Conservation (phyloP, 441 rosid genomes). For the Brassica balearica region DNA sequence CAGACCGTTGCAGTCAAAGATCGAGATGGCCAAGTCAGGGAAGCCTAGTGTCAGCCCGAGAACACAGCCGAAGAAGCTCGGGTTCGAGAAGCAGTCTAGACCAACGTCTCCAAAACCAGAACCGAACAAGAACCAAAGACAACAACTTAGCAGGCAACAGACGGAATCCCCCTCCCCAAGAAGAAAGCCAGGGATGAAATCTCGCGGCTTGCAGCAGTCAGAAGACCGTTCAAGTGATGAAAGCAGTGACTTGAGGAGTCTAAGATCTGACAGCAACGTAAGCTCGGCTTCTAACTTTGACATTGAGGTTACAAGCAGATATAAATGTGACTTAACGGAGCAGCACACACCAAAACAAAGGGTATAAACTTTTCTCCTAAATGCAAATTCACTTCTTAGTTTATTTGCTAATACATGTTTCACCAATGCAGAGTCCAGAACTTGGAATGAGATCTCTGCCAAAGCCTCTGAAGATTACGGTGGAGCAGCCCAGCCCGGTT, state of each 20-base stretch:
- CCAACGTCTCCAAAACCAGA: slow-evolving; percentile 53
- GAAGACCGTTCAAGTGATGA: slow-evolving; percentile 59
- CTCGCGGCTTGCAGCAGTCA: slow-evolving; percentile 48
- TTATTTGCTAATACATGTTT: slow-evolving; percentile 25
- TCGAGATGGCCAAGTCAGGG: slow-evolving; percentile 47
- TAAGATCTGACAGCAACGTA: slow-evolving; percentile 64
- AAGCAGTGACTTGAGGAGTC: slow-evolving; percentile 58
- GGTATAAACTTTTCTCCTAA: slow-evolving; percentile 47
- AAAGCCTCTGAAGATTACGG: slow-evolving; percentile 53
- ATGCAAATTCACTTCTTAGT: slow-evolving; percentile 20
- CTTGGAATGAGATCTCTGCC: slow-evolving; percentile 48
- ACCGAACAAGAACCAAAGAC: slow-evolving; percentile 54
- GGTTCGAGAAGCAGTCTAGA: slow-evolving; percentile 55
- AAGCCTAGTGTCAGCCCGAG: slow-evolving; percentile 52
- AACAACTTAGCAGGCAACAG: slow-evolving; percentile 55
- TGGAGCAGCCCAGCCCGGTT: slow-evolving; percentile 97
- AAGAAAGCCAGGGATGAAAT: slow-evolving; percentile 49
- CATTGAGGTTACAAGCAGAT: slow-evolving; percentile 68
- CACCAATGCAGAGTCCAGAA: slow-evolving; percentile 57
- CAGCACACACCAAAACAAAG: slow-evolving; percentile 50
- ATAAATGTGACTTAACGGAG: slow-evolving; percentile 48
- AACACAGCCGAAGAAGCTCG: slow-evolving; percentile 60
- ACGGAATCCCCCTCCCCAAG: slow-evolving; percentile 57
- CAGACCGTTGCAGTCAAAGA: slow-evolving; percentile 41
- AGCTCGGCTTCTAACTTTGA: slow-evolving; percentile 65